Percentiles rank a stretch among this genome's conserved stretches.
Evolutionary conservation across 2,329 filamentous ascomycete species (phyloP).

Genomic region (Hymenoscyphus repandus): DNA sequence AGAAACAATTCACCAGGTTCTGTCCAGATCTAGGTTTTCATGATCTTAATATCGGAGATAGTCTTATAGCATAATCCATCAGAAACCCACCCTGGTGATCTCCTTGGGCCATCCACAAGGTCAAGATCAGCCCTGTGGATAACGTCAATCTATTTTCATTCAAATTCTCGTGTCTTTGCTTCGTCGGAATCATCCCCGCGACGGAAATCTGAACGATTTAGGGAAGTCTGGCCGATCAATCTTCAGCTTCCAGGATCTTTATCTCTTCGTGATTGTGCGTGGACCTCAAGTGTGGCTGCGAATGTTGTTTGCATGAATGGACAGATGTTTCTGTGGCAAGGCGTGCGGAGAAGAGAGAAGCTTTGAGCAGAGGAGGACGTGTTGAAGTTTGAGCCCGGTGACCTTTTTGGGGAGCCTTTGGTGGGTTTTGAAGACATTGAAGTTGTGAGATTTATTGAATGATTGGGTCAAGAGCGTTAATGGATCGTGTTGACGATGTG

Average conservation of each 20-base stretch:
- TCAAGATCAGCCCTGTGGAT: neutral
- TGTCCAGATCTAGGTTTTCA: neutral
- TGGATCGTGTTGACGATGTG: too few species aligned
- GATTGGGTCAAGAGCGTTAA: too few species aligned
- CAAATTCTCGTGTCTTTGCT: neutral
- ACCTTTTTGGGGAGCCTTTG: too few species aligned
- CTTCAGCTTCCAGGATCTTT: too few species aligned
- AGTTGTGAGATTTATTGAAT: too few species aligned
- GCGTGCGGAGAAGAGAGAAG: neutral
- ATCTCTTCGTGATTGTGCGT: too few species aligned
- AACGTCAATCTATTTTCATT: neutral
- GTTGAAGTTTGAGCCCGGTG: too few species aligned
- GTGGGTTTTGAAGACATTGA: too few species aligned
- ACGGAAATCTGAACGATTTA: too few species aligned
- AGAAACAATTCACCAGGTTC: neutral
- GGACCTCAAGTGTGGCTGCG: neutral
- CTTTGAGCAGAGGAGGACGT: neutral
- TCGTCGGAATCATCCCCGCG: neutral
- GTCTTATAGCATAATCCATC: neutral
- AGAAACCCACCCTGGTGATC: neutral
- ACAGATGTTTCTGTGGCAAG: neutral
- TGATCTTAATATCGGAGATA: neutral
- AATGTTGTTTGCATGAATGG: neutral
- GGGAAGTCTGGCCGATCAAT: too few species aligned
- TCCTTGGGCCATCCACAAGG: neutral